A percentile compares a stretch with the other conserved stretches of the same genome.
phyloP scores from a whole-genome alignment of 768 basidiomycete species.

The Collybia sordida region DNA sequence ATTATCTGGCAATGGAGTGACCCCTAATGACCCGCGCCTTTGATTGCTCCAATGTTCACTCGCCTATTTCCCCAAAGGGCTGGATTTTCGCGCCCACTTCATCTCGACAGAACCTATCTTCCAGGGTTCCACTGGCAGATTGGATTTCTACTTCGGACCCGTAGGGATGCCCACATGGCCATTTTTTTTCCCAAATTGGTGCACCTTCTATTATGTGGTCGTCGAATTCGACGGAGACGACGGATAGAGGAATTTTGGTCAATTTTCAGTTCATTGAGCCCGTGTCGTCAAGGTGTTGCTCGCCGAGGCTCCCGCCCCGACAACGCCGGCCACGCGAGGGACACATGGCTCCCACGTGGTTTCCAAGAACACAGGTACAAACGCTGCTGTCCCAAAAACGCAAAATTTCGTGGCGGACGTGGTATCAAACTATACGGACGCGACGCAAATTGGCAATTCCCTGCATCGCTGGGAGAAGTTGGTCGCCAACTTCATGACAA shows the following conservation, averaged over 20 bases:
- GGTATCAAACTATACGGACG: background rate
- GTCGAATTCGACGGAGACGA: too few relatives aligned
- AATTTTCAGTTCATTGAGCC: background rate
- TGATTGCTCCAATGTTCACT: constrained; percentile 12
- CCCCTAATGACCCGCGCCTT: background rate
- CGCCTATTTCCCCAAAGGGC: constrained; percentile 17
- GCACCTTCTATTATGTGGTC: too few relatives aligned
- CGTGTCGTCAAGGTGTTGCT: constrained; percentile 18
- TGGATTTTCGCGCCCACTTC: constrained; percentile 15
- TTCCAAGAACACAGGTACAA: background rate
- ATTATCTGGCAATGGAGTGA: background rate
- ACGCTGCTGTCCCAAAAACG: background rate
- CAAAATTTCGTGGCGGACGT: constrained; percentile 3
- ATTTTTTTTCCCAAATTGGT: too few relatives aligned
- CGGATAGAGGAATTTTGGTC: too few relatives aligned
- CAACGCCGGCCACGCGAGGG: constrained; percentile 15
- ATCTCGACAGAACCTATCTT: background rate
- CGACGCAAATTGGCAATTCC: constrained; percentile 6
- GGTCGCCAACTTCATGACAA: constrained; percentile 20
- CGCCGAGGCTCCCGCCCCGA: constrained; percentile 18
- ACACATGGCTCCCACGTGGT: constrained; percentile 40
- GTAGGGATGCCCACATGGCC: too few relatives aligned
- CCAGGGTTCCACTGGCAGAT: background rate
- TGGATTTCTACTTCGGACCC: background rate
- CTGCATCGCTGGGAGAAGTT: constrained; percentile 7